phyloP scores from a whole-genome alignment of 2,329 filamentous ascomycete genomes.

The Chaetomium strumarium region DNA sequence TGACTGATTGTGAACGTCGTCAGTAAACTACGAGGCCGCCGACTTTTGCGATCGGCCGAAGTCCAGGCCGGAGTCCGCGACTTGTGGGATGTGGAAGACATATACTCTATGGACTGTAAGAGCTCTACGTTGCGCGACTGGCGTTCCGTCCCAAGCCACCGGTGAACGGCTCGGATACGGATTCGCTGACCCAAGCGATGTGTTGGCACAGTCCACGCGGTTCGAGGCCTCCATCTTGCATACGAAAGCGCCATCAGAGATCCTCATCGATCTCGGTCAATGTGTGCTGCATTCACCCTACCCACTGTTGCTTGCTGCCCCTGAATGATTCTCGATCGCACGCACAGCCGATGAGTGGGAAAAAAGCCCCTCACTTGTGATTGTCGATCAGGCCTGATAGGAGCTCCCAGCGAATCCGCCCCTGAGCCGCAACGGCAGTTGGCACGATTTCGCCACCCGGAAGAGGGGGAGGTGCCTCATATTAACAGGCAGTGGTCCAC shows the following conservation, averaged over 20 bases:
- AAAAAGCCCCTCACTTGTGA: neutral
- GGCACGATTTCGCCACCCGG: constrained; percentile 10
- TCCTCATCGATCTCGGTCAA: constrained; percentile 6
- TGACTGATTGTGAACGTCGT: too few species aligned
- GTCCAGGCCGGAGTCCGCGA: too few species aligned
- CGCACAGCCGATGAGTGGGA: neutral
- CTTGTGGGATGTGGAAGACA: too few species aligned
- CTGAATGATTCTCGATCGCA: too few species aligned
- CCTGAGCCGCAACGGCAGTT: constrained; percentile 7
- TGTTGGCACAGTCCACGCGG: neutral
- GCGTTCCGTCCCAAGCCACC: neutral
- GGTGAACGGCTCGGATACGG: neutral
- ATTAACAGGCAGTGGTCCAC: constrained; percentile 8
- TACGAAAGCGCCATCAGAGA: neutral
- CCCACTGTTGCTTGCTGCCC: too few species aligned
- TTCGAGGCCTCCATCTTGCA: constrained; percentile 1
- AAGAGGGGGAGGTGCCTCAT: neutral
- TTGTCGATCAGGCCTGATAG: neutral
- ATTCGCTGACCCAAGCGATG: neutral
- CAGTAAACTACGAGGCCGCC: too few species aligned
- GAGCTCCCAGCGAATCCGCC: neutral
- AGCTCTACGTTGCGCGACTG: too few species aligned
- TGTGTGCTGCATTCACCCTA: neutral
- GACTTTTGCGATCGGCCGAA: too few species aligned
- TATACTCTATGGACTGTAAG: too few species aligned